Evolutionary conservation across 164 flowering plant genomes (phyloP).

Genomic region (Stephania cephalantha): DNA sequence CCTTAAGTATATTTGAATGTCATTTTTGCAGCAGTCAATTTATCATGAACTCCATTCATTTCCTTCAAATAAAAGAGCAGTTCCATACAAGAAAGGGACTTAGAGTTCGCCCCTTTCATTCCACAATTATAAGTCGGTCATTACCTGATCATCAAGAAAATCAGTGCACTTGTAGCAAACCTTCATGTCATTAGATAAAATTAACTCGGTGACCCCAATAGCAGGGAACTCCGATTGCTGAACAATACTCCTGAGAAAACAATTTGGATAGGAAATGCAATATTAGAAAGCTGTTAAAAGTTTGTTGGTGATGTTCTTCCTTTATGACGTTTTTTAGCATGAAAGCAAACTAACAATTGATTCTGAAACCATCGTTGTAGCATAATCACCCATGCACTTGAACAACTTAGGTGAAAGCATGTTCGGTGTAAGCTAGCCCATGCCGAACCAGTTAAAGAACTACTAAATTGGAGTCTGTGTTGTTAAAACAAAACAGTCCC

Average conservation of each 20-base stretch:
- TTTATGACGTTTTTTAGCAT: not conserved
- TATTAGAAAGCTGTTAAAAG: not conserved
- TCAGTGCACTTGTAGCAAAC: constrained; percentile 91
- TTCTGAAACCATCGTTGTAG: not conserved
- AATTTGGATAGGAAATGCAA: not conserved
- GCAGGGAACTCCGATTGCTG: constrained; percentile 52
- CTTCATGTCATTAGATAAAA: constrained; percentile 87
- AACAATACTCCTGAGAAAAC: constrained; percentile 40
- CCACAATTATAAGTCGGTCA: not conserved
- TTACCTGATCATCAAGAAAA: constrained; percentile 92
- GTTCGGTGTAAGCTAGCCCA: not conserved
- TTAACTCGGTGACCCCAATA: constrained; percentile 70
- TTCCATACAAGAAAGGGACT: not conserved
- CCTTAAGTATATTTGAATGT: too few relatives aligned
- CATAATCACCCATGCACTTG: not conserved
- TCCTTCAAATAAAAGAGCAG: not conserved
- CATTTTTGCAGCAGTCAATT: too few relatives aligned
- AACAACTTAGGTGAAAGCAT: not conserved
- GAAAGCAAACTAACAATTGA: not conserved
- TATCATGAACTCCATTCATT: not conserved
- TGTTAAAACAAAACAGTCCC: not conserved
- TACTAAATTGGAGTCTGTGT: not conserved
- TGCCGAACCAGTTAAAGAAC: not conserved
- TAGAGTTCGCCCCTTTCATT: not conserved
- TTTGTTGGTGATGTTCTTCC: not conserved